Evolutionary conservation across 2,329 filamentous ascomycete genomes (phyloP).

Genomic region (Hirsutella rhossiliensis): DNA sequence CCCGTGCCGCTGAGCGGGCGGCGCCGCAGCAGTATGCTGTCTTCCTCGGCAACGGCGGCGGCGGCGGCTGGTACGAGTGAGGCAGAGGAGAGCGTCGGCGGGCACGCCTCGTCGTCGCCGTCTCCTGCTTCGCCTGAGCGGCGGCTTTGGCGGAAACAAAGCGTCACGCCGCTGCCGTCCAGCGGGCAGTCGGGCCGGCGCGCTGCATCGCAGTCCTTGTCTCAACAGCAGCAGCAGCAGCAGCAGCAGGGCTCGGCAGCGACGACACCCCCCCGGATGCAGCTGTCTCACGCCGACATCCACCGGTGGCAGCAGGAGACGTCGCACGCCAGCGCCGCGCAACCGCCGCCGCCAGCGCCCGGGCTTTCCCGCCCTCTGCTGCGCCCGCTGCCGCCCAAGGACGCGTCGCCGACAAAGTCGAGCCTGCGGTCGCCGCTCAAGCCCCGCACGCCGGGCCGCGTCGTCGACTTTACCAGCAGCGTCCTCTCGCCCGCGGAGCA

Average conservation of each 20-base stretch:
- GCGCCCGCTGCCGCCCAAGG: conserved; percentile 35
- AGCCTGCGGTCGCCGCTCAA: conserved; percentile 45
- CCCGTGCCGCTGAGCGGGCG: conserved; percentile 16
- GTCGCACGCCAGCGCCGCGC: conserved; percentile 20
- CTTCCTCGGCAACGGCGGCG: neutral
- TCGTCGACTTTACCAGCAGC: conserved; percentile 45
- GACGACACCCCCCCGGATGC: conserved; percentile 26
- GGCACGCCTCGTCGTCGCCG: neutral
- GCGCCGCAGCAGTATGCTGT: neutral
- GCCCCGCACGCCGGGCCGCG: conserved; percentile 42
- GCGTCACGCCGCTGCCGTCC: neutral
- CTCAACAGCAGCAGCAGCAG: neutral
- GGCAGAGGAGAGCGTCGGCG: neutral
- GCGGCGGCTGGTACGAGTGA: neutral
- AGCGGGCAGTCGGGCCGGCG: neutral
- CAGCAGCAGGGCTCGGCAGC: neutral
- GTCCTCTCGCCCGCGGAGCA: conserved; percentile 33
- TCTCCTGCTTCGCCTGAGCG: conserved; percentile 20
- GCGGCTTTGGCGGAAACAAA: conserved; percentile 2
- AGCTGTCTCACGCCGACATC: conserved; percentile 28
- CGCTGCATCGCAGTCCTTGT: neutral
- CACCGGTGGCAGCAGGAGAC: conserved; percentile 28
- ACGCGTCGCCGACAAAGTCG: conserved; percentile 45
- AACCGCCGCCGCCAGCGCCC: conserved; percentile 20
- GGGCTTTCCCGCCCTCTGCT: conserved; percentile 22